Conservation (phyloP, 1,284 basidiomycete species). For the Ceratobasidium sp. region DNA sequence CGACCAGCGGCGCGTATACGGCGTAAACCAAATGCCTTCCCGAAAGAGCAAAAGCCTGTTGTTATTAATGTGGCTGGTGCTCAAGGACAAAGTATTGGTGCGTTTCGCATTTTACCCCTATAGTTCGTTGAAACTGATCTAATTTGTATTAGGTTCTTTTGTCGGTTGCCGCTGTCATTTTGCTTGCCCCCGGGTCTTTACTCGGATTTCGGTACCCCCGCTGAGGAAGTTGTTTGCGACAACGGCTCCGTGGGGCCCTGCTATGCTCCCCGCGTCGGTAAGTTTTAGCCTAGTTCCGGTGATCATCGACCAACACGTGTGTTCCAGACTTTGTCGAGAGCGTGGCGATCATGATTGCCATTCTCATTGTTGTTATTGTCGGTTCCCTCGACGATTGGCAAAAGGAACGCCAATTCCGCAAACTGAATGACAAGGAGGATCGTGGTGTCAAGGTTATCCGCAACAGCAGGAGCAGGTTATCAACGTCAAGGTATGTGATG, state of each 20-base stretch:
- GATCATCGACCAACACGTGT: too few relatives aligned
- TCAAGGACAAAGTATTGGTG: conserved; percentile 91
- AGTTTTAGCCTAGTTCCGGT: conserved; percentile 38
- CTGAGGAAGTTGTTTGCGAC: conserved; percentile 55
- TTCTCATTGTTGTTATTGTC: conserved; percentile 83
- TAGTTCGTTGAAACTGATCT: conserved; percentile 8
- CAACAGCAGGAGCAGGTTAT: conserved; percentile 78
- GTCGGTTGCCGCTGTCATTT: conserved; percentile 89
- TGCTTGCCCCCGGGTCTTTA: conserved; percentile 93
- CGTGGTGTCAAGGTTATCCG: conserved; percentile 92
- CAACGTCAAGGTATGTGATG: conserved; percentile 69
- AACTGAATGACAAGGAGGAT: conserved; percentile 93
- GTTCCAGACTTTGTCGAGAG: conserved; percentile 99
- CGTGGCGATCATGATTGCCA: conserved; percentile 92
- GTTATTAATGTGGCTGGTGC: conserved; percentile 88
- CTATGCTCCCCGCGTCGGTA: conserved; percentile 70
- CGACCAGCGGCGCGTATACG: conserved; percentile 77
- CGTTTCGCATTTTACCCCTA: conserved; percentile 50
- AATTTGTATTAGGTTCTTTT: conserved; percentile 70
- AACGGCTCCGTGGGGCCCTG: conserved; percentile 48
- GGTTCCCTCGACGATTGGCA: conserved; percentile 94
- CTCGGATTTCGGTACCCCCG: conserved; percentile 82
- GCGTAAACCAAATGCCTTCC: conserved; percentile 80
- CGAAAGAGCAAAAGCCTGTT: conserved; percentile 81
- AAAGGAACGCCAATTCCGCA: conserved; percentile 94